These are phyloP conservation scores for Candida suzukii DNA, from an alignment of 805 yeast species.

Conservation along the genomic window DNA sequence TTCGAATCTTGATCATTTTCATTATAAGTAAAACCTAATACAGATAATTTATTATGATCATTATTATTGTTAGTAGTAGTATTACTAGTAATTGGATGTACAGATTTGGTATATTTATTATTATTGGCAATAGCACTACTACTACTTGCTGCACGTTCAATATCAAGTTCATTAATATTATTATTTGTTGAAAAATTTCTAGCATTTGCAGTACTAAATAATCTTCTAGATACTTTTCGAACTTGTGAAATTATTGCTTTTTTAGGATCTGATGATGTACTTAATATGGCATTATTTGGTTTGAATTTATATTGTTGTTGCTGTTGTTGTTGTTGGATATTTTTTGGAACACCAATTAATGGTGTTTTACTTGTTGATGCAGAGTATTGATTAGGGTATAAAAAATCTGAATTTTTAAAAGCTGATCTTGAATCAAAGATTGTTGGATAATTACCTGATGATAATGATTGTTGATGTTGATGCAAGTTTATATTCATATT, in stretches of 20 bases:
- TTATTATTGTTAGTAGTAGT: no score
- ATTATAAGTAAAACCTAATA: not conserved
- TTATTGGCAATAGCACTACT: not conserved
- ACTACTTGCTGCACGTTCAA: no score
- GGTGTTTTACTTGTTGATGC: not conserved
- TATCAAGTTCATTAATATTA: not conserved
- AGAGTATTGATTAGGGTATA: conserved; percentile 1
- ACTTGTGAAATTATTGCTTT: conserved; percentile 20
- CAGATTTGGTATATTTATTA: no score
- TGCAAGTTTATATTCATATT: no score
- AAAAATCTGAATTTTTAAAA: not conserved
- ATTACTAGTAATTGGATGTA: no score
- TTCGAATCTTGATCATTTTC: not conserved
- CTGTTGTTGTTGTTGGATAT: not conserved
- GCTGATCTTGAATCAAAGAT: not conserved
- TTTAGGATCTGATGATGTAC: conserved; percentile 1
- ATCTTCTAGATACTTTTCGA: conserved; percentile 20
- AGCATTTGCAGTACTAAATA: conserved; percentile 9
- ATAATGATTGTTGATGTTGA: no score
- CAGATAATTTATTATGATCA: no score
- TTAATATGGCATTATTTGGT: not conserved
- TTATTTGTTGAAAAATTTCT: not conserved
- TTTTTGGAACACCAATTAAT: not conserved
- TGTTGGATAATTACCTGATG: not conserved
- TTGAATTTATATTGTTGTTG: no score